Evolutionary conservation across 2,329 filamentous ascomycete genomes (phyloP).

Genomic region (Beauveria sp.): DNA sequence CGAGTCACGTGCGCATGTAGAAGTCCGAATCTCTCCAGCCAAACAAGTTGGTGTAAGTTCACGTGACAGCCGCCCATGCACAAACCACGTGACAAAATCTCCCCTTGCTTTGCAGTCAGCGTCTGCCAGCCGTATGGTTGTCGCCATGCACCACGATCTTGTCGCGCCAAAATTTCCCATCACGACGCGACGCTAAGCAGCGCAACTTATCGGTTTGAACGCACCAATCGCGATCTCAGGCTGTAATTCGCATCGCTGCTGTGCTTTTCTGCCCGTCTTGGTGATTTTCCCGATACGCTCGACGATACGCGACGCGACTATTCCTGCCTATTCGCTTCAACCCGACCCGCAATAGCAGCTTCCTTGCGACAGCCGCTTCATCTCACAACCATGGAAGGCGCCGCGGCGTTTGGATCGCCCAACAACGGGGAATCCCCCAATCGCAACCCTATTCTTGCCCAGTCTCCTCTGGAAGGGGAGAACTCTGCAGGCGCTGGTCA

Average conservation of each 20-base stretch:
- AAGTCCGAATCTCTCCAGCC: neutral
- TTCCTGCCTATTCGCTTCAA: constrained; percentile 13
- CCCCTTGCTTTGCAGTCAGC: constrained; percentile 6
- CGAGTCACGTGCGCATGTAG: neutral
- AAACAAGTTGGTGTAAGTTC: neutral
- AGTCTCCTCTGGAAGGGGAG: constrained; percentile 44
- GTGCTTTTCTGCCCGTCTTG: constrained; percentile 5
- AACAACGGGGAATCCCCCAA: constrained; percentile 48
- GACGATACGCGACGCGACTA: constrained; percentile 11
- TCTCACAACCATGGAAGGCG: constrained; percentile 47
- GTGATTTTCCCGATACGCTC: constrained; percentile 2
- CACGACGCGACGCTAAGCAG: constrained; percentile 18
- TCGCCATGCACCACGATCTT: constrained; percentile 10
- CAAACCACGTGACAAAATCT: constrained; percentile 9
- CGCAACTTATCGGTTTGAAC: constrained; percentile 6
- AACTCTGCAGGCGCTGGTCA: constrained; percentile 32
- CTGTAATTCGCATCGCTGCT: constrained; percentile 11
- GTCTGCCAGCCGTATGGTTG: constrained; percentile 4
- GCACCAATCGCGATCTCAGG: constrained; percentile 9
- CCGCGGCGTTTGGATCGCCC: constrained; percentile 50
- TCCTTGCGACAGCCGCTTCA: constrained; percentile 7
- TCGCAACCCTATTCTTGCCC: constrained; percentile 34
- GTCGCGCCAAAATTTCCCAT: constrained; percentile 14
- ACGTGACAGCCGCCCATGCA: neutral
- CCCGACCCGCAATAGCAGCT: constrained; percentile 14